phyloP scores from a whole-genome alignment of 257 asterid species.

The Nicotiana obtusifolia region DNA sequence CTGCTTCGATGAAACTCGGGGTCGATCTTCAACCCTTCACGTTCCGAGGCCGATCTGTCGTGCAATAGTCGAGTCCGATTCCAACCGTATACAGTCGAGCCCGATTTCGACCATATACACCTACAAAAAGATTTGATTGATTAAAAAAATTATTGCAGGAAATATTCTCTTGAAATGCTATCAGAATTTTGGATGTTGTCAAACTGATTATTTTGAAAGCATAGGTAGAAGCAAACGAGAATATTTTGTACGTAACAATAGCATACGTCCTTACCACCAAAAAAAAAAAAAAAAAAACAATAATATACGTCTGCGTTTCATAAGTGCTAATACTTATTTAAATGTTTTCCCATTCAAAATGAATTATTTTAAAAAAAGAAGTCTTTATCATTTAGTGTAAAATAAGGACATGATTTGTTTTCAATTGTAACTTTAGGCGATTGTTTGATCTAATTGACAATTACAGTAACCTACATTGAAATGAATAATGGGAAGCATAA shows the following conservation, averaged over 20 bases:
- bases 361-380: neutral
- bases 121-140: neutral
- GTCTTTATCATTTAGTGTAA: neutral
- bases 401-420: neutral
- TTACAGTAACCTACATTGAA: neutral
- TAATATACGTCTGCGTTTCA: neutral
- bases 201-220: neutral
- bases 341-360: neutral
- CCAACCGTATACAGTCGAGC: too few species aligned
- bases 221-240: neutral
- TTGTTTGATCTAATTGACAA: neutral
- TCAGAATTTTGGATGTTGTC: neutral
- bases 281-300: neutral
- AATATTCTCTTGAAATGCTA: neutral
- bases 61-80: too few species aligned
- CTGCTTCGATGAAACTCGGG: too few species aligned
- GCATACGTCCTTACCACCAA: neutral
- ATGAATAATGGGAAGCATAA: neutral
- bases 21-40: too few species aligned
- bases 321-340: neutral
- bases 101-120: too few species aligned
- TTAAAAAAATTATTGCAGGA: neutral
- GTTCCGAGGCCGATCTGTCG: too few species aligned
- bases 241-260: neutral
- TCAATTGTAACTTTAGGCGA: neutral